A percentile compares a stretch with the other conserved stretches of the same genome.
These are phyloP conservation scores for Aspergillus nidulans DNA, from an alignment of 495 filamentous ascomycete genomes.

Conservation along the genomic window DNA sequence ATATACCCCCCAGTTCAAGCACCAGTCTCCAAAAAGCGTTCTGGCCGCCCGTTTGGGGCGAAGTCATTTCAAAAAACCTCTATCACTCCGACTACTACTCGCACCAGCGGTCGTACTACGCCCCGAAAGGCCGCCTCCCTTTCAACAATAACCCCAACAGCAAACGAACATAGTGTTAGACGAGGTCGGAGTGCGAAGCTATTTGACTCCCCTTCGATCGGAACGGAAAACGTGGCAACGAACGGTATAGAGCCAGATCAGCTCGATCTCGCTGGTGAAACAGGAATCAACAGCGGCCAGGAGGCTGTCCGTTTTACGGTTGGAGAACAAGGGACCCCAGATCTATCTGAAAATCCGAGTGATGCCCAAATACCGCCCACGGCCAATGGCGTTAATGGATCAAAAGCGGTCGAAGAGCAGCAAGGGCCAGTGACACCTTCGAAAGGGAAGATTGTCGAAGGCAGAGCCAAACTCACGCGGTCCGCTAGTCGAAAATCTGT, in stretches of 20 bases:
- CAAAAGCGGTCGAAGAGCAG: conserved; percentile 7
- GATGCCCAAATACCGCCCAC: background rate
- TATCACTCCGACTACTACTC: conserved; percentile 26
- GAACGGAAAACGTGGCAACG: conserved; percentile 18
- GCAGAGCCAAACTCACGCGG: conserved; percentile 17
- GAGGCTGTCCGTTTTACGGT: background rate
- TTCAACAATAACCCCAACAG: conserved; percentile 24
- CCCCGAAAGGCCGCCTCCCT: conserved; percentile 33
- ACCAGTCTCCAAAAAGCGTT: conserved; percentile 37
- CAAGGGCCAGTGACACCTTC: conserved; percentile 16
- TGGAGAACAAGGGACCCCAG: conserved; percentile 3
- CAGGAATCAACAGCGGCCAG: conserved; percentile 1
- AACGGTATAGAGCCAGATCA: conserved; percentile 28
- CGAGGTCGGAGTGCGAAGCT: conserved; percentile 38
- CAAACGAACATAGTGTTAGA: conserved; percentile 24
- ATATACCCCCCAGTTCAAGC: conserved; percentile 77
- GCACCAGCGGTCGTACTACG: conserved; percentile 36
- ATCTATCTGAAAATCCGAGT: background rate
- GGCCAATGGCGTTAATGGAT: conserved; percentile 9
- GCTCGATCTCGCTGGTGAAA: conserved; percentile 6
- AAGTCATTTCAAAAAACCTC: conserved; percentile 17
- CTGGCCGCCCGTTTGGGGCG: conserved; percentile 43
- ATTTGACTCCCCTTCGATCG: conserved; percentile 29
- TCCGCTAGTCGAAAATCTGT: conserved; percentile 35
- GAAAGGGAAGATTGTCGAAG: conserved; percentile 17